phyloP scores from a whole-genome alignment of 2,329 filamentous ascomycete species.

The Aspergillus brasiliensis region DNA sequence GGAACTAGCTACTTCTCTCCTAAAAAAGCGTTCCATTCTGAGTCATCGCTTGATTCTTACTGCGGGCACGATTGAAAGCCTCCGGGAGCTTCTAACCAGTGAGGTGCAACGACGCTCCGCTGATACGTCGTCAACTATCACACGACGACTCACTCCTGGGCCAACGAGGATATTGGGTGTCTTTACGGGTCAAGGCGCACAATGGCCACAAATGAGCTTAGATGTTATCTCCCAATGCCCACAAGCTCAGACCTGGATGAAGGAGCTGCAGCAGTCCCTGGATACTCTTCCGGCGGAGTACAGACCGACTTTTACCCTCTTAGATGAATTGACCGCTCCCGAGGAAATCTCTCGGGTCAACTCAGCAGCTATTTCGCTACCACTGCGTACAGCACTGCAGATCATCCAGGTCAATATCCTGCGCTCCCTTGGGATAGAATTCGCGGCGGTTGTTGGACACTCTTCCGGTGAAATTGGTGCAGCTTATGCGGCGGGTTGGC shows the following conservation, averaged over 20 bases:
- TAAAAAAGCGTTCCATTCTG: neutral
- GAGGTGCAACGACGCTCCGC: neutral
- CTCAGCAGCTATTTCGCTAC: neutral
- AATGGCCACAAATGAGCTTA: conserved; percentile 26
- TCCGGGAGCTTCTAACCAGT: neutral
- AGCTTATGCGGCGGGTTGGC: conserved; percentile 26
- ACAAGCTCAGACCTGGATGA: neutral
- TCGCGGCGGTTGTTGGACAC: conserved; percentile 28
- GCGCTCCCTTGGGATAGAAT: conserved; percentile 4
- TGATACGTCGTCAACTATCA: neutral
- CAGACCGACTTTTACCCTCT: conserved; percentile 6
- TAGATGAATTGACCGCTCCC: conserved; percentile 7
- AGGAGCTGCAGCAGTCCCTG: conserved; percentile 8
- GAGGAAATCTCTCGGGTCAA: conserved; percentile 5
- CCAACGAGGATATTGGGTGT: conserved; percentile 23
- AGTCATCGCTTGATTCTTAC: neutral
- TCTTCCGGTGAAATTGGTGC: conserved; percentile 35
- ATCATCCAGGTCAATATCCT: conserved; percentile 8
- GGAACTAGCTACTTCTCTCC: neutral
- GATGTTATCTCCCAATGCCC: conserved; percentile 4
- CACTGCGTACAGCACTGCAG: conserved; percentile 8
- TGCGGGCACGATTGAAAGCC: neutral
- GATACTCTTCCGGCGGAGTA: conserved; percentile 7
- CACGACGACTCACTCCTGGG: neutral
- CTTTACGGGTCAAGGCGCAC: conserved; percentile 20